Conservation (phyloP, 805 yeast genomes). For the Pichia sporocuriosa region DNA sequence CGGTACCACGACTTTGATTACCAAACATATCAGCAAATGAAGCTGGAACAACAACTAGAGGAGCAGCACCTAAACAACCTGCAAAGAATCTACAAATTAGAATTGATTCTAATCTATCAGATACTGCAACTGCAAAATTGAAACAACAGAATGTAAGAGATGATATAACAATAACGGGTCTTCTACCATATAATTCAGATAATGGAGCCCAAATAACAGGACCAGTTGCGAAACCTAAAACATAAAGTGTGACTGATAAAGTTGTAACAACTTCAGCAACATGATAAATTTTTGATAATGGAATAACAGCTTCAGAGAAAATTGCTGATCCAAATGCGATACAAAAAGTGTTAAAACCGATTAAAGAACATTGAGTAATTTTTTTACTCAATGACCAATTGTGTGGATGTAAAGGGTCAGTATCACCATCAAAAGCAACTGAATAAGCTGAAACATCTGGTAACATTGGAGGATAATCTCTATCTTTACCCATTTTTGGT, state of each 20-base stretch:
- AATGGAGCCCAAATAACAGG: conserved; percentile 88
- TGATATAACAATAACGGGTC: conserved; percentile 50
- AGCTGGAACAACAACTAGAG: conserved; percentile 82
- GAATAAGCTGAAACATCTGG: conserved; percentile 50
- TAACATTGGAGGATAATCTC: conserved; percentile 55
- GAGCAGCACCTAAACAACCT: conserved; percentile 79
- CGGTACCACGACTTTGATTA: conserved; percentile 62
- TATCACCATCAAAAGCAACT: conserved; percentile 70
- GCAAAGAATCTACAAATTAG: conserved; percentile 73
- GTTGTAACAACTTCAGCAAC: conserved; percentile 66
- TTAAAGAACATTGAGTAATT: conserved; percentile 34
- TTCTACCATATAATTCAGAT: conserved; percentile 73
- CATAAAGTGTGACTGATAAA: conserved; percentile 72
- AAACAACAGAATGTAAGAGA: conserved; percentile 52
- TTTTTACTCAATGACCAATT: conserved; percentile 59
- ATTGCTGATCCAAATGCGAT: conserved; percentile 80
- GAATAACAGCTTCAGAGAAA: conserved; percentile 55
- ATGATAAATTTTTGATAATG: conserved; percentile 43
- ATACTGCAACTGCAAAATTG: conserved; percentile 70
- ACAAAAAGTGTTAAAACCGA: conserved; percentile 43
- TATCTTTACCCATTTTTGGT: conserved; percentile 62
- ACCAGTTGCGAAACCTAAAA: conserved; percentile 90
- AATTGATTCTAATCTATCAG: conserved; percentile 70
- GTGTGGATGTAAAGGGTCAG: conserved; percentile 75
- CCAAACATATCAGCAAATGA: conserved; percentile 76